phyloP scores from a whole-genome alignment of 1,139 yeast genomes.

The Saccharomyces hybrid region DNA sequence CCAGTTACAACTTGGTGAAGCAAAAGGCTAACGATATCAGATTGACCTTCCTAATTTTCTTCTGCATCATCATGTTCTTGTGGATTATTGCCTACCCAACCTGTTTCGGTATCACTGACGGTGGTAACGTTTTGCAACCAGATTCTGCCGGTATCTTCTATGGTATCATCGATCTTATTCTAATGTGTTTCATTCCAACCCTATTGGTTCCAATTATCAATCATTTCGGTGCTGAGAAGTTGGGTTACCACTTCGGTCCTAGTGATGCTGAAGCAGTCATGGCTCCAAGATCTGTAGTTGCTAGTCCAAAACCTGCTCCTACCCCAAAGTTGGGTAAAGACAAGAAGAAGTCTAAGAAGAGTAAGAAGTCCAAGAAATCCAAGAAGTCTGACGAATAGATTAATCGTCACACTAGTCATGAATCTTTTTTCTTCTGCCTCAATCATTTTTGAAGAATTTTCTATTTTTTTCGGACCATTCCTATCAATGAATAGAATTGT shows the following conservation, averaged over 20 bases:
- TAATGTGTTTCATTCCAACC: conserved; percentile 34
- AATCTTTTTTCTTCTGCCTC: not conserved
- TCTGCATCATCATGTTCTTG: conserved; percentile 34
- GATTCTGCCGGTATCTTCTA: conserved; percentile 58
- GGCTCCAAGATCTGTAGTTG: conserved; percentile 4
- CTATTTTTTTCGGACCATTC: not conserved
- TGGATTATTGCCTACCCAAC: conserved; percentile 47
- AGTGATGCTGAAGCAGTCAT: not conserved
- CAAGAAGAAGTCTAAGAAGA: conserved; percentile 6
- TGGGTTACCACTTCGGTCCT: conserved; percentile 7
- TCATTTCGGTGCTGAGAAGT: conserved; percentile 20
- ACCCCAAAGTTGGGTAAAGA: not conserved
- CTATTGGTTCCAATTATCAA: conserved; percentile 19
- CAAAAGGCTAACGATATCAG: conserved; percentile 6
- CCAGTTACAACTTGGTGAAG: no score
- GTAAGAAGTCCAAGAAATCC: conserved; percentile 8
- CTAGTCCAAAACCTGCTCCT: conserved; percentile 5
- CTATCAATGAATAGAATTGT: not conserved
- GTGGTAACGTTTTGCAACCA: conserved; percentile 57
- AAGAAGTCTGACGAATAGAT: conserved; percentile 11
- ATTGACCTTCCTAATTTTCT: conserved; percentile 16
- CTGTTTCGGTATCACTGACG: conserved; percentile 56
- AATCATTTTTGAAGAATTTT: conserved; percentile 3
- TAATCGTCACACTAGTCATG: not conserved
- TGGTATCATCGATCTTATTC: conserved; percentile 49